Evolutionary conservation across 257 asterid species (phyloP), one percentile per base, ranked within the genome.

Genomic region (Solanum lycopersicoides): DNA sequence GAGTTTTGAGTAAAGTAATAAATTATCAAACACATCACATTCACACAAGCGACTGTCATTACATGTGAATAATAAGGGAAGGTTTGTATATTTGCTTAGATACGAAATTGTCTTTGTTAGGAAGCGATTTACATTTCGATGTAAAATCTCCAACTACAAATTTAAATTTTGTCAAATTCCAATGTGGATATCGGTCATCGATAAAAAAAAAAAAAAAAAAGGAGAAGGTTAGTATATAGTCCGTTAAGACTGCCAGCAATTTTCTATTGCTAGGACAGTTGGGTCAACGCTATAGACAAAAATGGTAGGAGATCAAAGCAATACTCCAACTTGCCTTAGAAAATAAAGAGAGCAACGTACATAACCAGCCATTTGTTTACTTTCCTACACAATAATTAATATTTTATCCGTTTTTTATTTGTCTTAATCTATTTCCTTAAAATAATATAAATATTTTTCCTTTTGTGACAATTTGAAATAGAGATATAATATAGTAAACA

Each of bases 341-440:
- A 80, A 80, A 80, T 80, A 18, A 50, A 50, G 69, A 82, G 14
- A 82, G 30, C 68, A 82, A 50, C 85, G 20, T 21, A 50, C 85
- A 15, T 34, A 82, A 79, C 7, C 85, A 30, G 85, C 44, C 85
- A 28, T 4, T 10, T 50, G 28, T 35, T 34, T 71, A 12, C 76
- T 28, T 47, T 80, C 30, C 42, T 16, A 47, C 16, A 15, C 68
- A 80, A 47, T 80, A 30, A 47, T 71, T 34, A 72, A 72, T 15
- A 30, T 7, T 30, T 25, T 25, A 3, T 65, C 16, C 32, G 30
- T 63, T 63, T 63, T 28, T n/a, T 23, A 63, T 4, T 63, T 63
- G 30, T 63, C 30, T 63, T 59, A 9, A 59, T 59, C 66, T 20
- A 59, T 59, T 59, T 56, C 11, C 21, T 56, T 18, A 18, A 59